phyloP scores from a whole-genome alignment of 495 filamentous ascomycete species.

The Cercophora newfieldiana region DNA sequence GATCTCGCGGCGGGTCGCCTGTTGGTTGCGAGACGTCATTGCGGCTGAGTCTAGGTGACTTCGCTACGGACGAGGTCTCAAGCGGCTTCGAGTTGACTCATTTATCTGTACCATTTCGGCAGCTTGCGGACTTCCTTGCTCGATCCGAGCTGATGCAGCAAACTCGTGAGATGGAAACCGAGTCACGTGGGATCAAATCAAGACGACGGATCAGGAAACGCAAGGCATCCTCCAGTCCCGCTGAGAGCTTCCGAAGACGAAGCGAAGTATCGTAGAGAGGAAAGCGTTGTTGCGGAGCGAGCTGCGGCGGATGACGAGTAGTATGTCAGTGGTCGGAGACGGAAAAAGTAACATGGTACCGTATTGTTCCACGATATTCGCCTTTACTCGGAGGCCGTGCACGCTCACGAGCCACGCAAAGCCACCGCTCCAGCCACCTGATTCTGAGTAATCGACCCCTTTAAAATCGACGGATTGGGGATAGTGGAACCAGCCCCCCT shows the following conservation, averaged over 20 bases:
- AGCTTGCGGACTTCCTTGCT: conserved; percentile 13
- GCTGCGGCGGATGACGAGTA: conserved; percentile 5
- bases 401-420: no score
- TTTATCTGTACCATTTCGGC: conserved; percentile 7
- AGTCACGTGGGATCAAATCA: conserved; percentile 7
- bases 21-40: not conserved
- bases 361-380: not conserved
- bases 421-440: no score
- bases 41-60: conserved; percentile 7
- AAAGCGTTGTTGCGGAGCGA: conserved; percentile 12
- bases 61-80: conserved; percentile 14
- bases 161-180: conserved; percentile 6
- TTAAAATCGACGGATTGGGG: no score
- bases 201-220: conserved; percentile 12
- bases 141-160: conserved; percentile 11
- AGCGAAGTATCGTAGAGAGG: conserved; percentile 11
- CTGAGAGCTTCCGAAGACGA: conserved; percentile 16
- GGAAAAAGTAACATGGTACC: not conserved
- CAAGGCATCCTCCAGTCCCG: conserved; percentile 13
- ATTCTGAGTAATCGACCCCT: no score
- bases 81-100: conserved; percentile 5
- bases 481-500: no score
- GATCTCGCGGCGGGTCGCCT: conserved; percentile 10
- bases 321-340: not conserved
- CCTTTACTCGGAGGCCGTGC: no score